Evolutionary conservation across 2,329 filamentous ascomycete species (phyloP).

Genomic region (Pseudogymnoascus sp.): DNA sequence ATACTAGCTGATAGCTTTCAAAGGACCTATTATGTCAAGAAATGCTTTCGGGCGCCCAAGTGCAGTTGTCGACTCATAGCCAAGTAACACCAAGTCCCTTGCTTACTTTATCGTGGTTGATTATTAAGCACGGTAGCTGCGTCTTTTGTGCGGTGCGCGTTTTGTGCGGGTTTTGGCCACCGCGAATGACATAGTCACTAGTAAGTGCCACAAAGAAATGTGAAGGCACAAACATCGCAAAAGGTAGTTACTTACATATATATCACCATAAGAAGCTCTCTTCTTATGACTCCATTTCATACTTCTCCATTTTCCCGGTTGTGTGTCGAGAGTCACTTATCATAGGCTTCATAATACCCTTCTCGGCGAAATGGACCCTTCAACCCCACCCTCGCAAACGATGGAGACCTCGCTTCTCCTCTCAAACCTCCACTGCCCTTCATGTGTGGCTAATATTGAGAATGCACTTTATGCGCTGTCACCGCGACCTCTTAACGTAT

Average conservation of each 20-base stretch:
- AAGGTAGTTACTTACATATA: neutral
- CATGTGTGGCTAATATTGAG: constrained; percentile 61
- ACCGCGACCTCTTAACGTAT: constrained; percentile 49
- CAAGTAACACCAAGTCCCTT: neutral
- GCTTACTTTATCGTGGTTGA: neutral
- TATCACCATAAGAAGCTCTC: neutral
- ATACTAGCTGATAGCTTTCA: neutral
- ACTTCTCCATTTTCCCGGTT: neutral
- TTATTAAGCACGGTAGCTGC: neutral
- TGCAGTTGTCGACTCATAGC: neutral
- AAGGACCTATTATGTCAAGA: neutral
- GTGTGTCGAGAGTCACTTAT: neutral
- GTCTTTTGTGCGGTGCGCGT: neutral
- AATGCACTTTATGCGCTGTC: constrained; percentile 42
- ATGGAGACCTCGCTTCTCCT: constrained; percentile 46
- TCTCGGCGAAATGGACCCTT: constrained; percentile 3
- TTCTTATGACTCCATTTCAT: neutral
- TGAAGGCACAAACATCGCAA: constrained; percentile 5
- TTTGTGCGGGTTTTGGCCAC: constrained; percentile 4
- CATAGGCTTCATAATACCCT: constrained; percentile 1
- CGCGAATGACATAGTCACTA: neutral
- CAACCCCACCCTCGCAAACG: constrained; percentile 25
- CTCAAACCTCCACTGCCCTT: constrained; percentile 70
- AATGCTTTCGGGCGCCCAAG: neutral
- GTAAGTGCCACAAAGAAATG: constrained; percentile 2